Conservation (phyloP, 2,329 filamentous ascomycete species). For the Pseudomassariella vexata region DNA sequence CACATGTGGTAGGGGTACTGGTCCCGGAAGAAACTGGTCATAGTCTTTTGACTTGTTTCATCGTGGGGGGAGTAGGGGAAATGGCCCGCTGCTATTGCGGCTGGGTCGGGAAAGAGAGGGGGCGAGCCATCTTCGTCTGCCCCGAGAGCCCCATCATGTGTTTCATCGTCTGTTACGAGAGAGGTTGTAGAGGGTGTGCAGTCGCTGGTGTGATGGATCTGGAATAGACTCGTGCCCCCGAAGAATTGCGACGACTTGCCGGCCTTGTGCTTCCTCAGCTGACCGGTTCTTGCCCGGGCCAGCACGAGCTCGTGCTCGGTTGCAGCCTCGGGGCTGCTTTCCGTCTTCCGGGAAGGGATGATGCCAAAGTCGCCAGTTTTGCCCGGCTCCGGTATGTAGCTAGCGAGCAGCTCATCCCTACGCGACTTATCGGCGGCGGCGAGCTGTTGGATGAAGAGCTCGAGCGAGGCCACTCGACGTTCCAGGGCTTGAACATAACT, state of each 20-base stretch:
- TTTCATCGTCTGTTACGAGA: too few species aligned
- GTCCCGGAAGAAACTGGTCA: conserved; percentile 41
- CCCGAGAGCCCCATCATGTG: conserved; percentile 1
- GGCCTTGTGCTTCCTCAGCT: conserved; percentile 29
- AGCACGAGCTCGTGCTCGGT: conserved; percentile 17
- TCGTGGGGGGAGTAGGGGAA: conserved; percentile 37
- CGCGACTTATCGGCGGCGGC: conserved; percentile 30
- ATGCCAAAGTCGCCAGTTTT: conserved; percentile 9
- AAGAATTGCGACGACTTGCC: conserved; percentile 40
- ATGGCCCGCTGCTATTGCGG: conserved; percentile 7
- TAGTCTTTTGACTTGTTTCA: conserved; percentile 35
- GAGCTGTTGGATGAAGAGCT: conserved; percentile 38
- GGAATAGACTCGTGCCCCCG: conserved; percentile 41
- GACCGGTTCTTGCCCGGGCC: conserved; percentile 27
- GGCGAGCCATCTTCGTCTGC: conserved; percentile 8
- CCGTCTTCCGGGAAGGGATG: conserved; percentile 10
- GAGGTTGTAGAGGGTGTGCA: conserved; percentile 3
- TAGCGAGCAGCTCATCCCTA: conserved; percentile 35
- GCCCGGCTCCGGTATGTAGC: conserved; percentile 20
- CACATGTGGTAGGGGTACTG: conserved; percentile 45
- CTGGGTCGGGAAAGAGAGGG: conserved; percentile 6
- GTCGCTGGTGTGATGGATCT: conserved; percentile 26
- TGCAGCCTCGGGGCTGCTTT: conserved; percentile 7
- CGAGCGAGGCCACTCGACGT: conserved; percentile 38
- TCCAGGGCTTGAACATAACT: conserved; percentile 42